phyloP scores from a whole-genome alignment of 805 yeast genomes.

The Schwanniomyces vanrijiae region DNA sequence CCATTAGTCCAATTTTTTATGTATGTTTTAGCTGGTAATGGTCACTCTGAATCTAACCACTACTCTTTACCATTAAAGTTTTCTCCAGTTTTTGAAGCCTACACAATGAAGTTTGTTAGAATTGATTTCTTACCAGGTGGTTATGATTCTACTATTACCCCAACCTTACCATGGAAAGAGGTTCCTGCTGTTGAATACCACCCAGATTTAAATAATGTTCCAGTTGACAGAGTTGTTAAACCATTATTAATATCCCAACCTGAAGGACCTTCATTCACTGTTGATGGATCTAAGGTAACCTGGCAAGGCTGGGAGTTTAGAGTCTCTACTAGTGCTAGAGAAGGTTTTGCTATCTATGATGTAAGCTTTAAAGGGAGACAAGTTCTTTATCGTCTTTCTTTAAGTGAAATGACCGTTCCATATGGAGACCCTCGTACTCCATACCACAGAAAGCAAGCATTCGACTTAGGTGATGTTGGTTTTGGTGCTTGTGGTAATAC shows the following conservation, averaged over 20 bases:
- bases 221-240: slow-evolving; percentile 54
- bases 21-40: slow-evolving; percentile 64
- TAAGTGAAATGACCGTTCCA: slow-evolving; percentile 86
- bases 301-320: slow-evolving; percentile 89
- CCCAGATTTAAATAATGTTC: slow-evolving; percentile 63
- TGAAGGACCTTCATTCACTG: slow-evolving; percentile 72
- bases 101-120: slow-evolving; percentile 60
- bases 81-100: slow-evolving; percentile 69
- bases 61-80: slow-evolving; percentile 73
- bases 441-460: slow-evolving; percentile 82
- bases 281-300: slow-evolving; percentile 57
- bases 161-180: slow-evolving; percentile 61
- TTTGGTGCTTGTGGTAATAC: slow-evolving; percentile 73
- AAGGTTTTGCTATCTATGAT: slow-evolving; percentile 76
- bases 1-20: slow-evolving; percentile 72
- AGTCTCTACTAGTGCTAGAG: slow-evolving; percentile 69
- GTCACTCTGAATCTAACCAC: slow-evolving; percentile 71
- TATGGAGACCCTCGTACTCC: slow-evolving; percentile 83
- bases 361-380: slow-evolving; percentile 76
- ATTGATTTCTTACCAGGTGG: slow-evolving; percentile 77
- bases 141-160: slow-evolving; percentile 56
- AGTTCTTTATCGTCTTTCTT: slow-evolving; percentile 66
- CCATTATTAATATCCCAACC: slow-evolving; percentile 73
- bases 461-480: slow-evolving; percentile 84
- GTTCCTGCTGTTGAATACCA: slow-evolving; percentile 69